Conservation (phyloP, 148 eudicot genomes). For the Dianthus caryophyllus region DNA sequence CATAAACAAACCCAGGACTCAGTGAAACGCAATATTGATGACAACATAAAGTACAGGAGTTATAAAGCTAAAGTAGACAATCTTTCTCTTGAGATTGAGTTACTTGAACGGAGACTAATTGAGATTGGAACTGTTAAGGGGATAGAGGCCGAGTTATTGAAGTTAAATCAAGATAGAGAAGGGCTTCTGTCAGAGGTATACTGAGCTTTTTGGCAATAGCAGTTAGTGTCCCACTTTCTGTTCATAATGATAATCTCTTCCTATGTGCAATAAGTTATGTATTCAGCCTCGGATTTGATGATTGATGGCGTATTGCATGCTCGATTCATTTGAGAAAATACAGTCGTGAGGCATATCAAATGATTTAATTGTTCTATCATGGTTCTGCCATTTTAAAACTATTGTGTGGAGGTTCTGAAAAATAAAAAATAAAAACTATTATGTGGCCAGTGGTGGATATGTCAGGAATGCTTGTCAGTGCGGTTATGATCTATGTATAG, state of each 20-base stretch:
- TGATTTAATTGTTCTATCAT: not conserved
- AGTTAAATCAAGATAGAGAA: slow-evolving; percentile 73
- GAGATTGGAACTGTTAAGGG: slow-evolving; percentile 55
- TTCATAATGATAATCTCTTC: slow-evolving; percentile 1
- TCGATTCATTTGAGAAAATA: not conserved
- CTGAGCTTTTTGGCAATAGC: not conserved
- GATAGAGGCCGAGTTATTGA: slow-evolving; percentile 51
- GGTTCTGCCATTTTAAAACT: not conserved
- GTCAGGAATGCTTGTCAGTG: not conserved
- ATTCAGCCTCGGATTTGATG: not conserved
- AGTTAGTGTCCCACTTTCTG: not conserved
- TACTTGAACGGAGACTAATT: slow-evolving; percentile 52
- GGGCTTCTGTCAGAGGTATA: slow-evolving; percentile 85
- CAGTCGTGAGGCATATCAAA: not conserved
- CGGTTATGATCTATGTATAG: not conserved
- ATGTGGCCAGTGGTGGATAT: not conserved
- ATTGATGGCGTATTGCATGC: not conserved
- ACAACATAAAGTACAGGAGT: slow-evolving; percentile 62
- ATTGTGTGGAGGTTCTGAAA: too few relatives aligned
- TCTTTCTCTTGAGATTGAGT: slow-evolving; percentile 63
- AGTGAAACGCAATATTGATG: slow-evolving; percentile 62
- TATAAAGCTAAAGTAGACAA: slow-evolving; percentile 53
- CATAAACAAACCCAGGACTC: slow-evolving; percentile 33
- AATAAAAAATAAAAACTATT: too few relatives aligned
- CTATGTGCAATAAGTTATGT: not conserved